Conservation (phyloP, 352 stramenopile genomes). For the Phytophthora idaei region DNA sequence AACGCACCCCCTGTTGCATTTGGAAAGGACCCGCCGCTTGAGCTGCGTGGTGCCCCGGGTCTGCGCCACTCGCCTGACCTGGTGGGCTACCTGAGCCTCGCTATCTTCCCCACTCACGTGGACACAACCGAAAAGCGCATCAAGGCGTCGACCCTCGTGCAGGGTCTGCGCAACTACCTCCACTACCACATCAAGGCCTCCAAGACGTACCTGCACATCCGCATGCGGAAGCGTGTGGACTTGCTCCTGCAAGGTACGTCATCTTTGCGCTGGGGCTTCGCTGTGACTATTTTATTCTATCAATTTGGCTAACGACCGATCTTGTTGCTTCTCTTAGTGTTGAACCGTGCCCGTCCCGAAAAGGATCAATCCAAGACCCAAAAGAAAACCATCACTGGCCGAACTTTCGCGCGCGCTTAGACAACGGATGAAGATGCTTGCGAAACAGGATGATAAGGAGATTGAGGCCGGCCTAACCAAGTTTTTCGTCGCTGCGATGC, state of each 20-base stretch:
- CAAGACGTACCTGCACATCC: constrained; percentile 96
- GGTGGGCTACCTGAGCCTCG: constrained; percentile 90
- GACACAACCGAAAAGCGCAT: constrained; percentile 86
- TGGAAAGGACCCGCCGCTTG: constrained; percentile 89
- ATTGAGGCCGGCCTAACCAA: constrained; percentile 2
- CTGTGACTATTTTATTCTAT: background rate
- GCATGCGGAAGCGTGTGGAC: constrained; percentile 94
- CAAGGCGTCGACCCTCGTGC: constrained; percentile 87
- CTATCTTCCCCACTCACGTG: constrained; percentile 92
- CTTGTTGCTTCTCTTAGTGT: constrained; percentile 49
- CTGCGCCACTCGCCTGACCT: constrained; percentile 69
- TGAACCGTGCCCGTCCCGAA: constrained; percentile 91
- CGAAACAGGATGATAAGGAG: background rate
- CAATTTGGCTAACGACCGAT: constrained; percentile 7
- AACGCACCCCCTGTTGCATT: constrained; percentile 93
- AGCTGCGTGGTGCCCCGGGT: constrained; percentile 76
- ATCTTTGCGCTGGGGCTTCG: background rate
- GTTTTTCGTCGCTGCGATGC: background rate
- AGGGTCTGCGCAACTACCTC: constrained; percentile 93
- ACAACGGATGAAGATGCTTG: constrained; percentile 1
- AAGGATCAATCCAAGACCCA: constrained; percentile 87
- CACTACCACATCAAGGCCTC: constrained; percentile 97
- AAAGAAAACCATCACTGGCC: constrained; percentile 93
- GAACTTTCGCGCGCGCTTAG: constrained; percentile 88
- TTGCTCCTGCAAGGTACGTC: constrained; percentile 86